Base-by-base conservation (phyloP, 495 filamentous ascomycete genomes). In the Haplographium delicatum region DNA sequence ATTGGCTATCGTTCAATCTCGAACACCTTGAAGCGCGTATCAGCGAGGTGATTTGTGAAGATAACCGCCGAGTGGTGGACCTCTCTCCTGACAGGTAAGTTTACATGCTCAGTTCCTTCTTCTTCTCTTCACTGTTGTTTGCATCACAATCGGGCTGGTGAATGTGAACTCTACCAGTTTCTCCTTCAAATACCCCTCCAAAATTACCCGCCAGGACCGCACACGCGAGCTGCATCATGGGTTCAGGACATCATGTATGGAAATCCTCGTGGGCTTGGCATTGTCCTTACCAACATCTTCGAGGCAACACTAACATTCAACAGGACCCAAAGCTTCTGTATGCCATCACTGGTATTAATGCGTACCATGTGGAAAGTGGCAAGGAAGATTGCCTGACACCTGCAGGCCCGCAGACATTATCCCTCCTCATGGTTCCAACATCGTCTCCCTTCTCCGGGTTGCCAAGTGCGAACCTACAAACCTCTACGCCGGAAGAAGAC, bases 391-490 rank as follows among this genome's bases (percentile, higher is more conserved):
- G 80, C 4, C 81, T 96, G 60, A 94, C 86, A 23, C 83, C 86
- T 10, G 86, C 88, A 1, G 89, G 89, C 5, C 82, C 89, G 22
- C 89, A 95, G 67, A 95, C 89, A 0, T 73, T 96, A 30, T 95
- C 89, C 5, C 72, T 96, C 48, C 67, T 96, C 55, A 96, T 96
- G 90, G 90, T 96, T 22, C 90, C 90, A 13, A 95, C 89, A 1
- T 81, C 78, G 16, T 83, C 87, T 15, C 73, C 82, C 13, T 83
- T 84, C 47, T 74, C 85, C 50, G 83, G 84, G 47, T 71, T 81
- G 7, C 68, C 71, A 37, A 69, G 71, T 27, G 69, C 78, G 31
- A 73, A 75, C 31, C 68, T 74, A 15, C 72, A 80, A 44, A 73
- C 75, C 51, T 72, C 72, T 31, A 72, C 72, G 16, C 77, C 82